Base-by-base conservation (phyloP, 1,284 basidiomycete genomes). In the Apiotrichum gracile region DNA sequence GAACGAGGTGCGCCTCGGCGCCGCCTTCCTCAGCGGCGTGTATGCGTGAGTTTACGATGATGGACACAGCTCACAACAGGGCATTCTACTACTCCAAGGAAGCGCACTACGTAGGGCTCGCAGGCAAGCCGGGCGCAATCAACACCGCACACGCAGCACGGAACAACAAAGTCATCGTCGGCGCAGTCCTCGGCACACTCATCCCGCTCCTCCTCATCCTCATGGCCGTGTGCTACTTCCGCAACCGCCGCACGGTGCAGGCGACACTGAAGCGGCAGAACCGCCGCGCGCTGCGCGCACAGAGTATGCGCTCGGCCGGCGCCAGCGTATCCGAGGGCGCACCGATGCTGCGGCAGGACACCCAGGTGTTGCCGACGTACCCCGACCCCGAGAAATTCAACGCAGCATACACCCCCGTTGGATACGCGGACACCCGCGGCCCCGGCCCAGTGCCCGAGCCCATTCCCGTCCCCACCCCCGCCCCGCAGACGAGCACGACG, bases 11-110 rank as follows among this genome's bases (percentile, higher is more conserved):
- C 49, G 70, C 25, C 55, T 75, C 13, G 73, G 73, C 8, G 66
- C 68, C 2, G 65, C 71, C 0, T 75, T 75, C 59, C 52, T 75
- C 51, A 61, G 63, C 9, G 65, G 66, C 0, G 61, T 72, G 4
- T 75, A 74, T 49, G 47, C 66, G 73, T 75, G 55, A 61, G 71
- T 66, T 63, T 5, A 27, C 14, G 14, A 3, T 8, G 1, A 1
- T 14, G 22, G 1, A 13, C 16, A 7, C 3, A 19, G 7, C 51
- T 57, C 9, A 53, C 35, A 1, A 4, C 50, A 73, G 73, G 4
- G 71, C 63, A 2, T 37, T 75, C 7, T 70, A 70, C 49, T 68
- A 70, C 52, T 57, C 61, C 13, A 48, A 49, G 2, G 48, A 51
- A 3, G 57, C 57, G n/a, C 57, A 65, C 48, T 63, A 61, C 39